Evolutionary conservation across 2,329 filamentous ascomycete species (phyloP), one percentile per base, ranked within the genome.

Genomic region (Fusarium xyrophilum): DNA sequence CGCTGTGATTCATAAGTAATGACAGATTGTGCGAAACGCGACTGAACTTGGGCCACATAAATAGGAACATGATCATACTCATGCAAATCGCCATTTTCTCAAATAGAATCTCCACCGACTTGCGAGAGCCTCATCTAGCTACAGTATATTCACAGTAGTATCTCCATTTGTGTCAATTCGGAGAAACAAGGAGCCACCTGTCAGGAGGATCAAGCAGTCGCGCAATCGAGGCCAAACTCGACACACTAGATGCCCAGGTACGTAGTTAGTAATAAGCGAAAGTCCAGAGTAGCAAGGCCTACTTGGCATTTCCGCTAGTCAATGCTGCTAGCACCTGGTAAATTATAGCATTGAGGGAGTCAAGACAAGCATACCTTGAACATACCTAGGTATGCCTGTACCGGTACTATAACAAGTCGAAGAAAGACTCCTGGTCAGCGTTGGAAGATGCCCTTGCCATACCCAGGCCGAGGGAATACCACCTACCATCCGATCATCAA

Each of bases 301-400:
- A 44, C 40, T 28, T 55, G 53, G 44, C 64, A 48, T 50, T 55
- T 42, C 47, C 36, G 36, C 30, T 40, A 15, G 38, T 39, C 23
- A 50, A 48, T 54, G 54, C 55, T 68, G 40, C 39, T 54, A 54
- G 48, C 35, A 52, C 50, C 42, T 65, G 54, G 61, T 63, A 73
- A 70, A 71, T 72, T 71, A 56, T 67, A 60, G 56, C 42, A 71
- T 58, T 58, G 61, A 72, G 69, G 70, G 65, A 70, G 65, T 69
- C 66, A 59, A 74, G 72, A 73, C 72, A 72, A 69, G 65, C 58
- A 53, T 36, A 36, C 46, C 60, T 56, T 46, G 42, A 21, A 28
- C 23, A 25, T n/a, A 39, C 9, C 6, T n/a, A 44, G 19, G 42
- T n/a, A 48, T 21, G 43, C 56, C 56, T 50, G 30, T 19, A 35